Conservation (phyloP, 768 basidiomycete species). For the Scleroderma citrinum region DNA sequence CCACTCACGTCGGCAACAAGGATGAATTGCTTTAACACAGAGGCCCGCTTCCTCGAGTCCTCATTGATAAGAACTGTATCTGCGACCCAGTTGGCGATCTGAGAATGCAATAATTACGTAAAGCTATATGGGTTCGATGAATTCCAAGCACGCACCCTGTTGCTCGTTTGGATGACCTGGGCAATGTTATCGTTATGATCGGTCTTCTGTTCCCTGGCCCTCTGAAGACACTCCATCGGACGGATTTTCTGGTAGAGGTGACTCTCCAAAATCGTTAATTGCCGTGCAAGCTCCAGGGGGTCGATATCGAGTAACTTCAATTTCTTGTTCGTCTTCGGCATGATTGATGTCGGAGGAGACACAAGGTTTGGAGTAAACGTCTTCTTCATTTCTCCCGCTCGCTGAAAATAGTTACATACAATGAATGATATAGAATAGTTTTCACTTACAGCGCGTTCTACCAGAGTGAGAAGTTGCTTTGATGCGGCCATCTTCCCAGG, state of each 20-base stretch:
- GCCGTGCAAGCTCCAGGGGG: conserved; percentile 83
- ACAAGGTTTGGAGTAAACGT: conserved; percentile 48
- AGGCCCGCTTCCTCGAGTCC: conserved; percentile 78
- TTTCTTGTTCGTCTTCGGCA: conserved; percentile 66
- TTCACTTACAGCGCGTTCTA: conserved; percentile 72
- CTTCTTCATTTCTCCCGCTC: conserved; percentile 54
- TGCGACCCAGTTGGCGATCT: conserved; percentile 94
- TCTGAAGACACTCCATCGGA: conserved; percentile 85
- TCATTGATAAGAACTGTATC: conserved; percentile 76
- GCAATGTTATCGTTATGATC: conserved; percentile 81
- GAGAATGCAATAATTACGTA: not conserved
- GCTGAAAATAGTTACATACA: conserved; percentile 23
- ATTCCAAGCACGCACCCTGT: conserved; percentile 48
- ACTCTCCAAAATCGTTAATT: conserved; percentile 89
- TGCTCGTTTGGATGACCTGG: conserved; percentile 81
- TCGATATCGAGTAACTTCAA: conserved; percentile 84
- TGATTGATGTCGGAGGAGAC: conserved; percentile 68
- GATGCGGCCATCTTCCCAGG: conserved; percentile 62
- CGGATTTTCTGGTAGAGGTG: conserved; percentile 81
- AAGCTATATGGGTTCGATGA: not conserved
- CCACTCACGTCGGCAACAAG: conserved; percentile 79
- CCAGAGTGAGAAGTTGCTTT: conserved; percentile 65
- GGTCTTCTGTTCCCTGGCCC: conserved; percentile 68
- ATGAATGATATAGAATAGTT: conserved; percentile 5
- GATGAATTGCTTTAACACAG: conserved; percentile 85